Percentiles rank a stretch among this genome's conserved stretches.
These are phyloP conservation scores for Ceratonia siliqua DNA, from an alignment of 306 rosid species.

Conservation along the genomic window DNA sequence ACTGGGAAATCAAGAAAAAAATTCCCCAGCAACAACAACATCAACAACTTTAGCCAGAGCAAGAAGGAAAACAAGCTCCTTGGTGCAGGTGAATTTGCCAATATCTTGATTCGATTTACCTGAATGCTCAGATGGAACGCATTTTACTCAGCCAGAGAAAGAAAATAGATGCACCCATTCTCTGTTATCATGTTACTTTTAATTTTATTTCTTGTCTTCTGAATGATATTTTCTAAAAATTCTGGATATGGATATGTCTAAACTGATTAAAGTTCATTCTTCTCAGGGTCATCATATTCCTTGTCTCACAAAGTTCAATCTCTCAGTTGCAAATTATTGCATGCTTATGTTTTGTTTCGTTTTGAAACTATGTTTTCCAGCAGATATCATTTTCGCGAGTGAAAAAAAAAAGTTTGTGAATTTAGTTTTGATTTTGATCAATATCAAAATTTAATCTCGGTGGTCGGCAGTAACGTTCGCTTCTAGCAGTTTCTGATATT, in stretches of 20 bases:
- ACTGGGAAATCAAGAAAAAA: constrained; percentile 45
- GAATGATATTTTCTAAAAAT: neutral
- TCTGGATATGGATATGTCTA: constrained; percentile 23
- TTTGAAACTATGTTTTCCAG: neutral
- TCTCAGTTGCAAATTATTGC: neutral
- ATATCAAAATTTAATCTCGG: neutral
- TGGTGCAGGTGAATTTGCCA: constrained; percentile 40
- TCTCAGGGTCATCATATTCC: constrained; percentile 24
- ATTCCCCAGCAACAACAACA: constrained; percentile 28
- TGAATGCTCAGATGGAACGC: constrained; percentile 13
- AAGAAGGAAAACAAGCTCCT: constrained; percentile 44
- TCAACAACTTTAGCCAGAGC: constrained; percentile 6
- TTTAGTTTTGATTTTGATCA: neutral
- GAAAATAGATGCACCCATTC: constrained; percentile 1
- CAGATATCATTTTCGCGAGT: constrained; percentile 19
- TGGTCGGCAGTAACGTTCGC: neutral
- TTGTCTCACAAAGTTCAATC: neutral
- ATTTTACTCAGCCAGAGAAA: constrained; percentile 11
- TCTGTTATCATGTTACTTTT: constrained; percentile 23
- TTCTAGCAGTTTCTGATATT: neutral
- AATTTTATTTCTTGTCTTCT: neutral
- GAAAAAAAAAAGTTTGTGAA: neutral
- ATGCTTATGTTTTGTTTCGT: neutral
- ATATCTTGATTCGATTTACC: neutral
- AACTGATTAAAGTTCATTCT: constrained; percentile 18